Evolutionary conservation across 148 eudicot genomes (phyloP), one percentile per base, ranked within the genome.

Genomic region (Rhododendron williamsianum): DNA sequence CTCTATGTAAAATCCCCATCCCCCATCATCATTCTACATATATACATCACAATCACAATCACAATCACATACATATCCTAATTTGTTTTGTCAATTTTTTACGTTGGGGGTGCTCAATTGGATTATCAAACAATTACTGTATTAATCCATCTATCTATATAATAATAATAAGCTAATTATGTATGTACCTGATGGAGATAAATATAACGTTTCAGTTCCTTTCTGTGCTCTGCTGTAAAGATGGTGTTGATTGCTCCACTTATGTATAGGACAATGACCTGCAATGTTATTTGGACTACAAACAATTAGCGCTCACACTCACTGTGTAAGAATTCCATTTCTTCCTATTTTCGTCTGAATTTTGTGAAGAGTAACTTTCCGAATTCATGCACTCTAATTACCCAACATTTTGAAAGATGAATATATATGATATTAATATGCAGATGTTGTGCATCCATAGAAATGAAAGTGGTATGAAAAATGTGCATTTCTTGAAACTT

Each of bases 1-100:
- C 36, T 81, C 88, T 9, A 86, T 88, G 74, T 88, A 88, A 65
- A 88, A 84, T 80, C 90, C 90, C 90, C 90, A 88, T 81, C 90
- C 90, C 1, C 90, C 90, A 79, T 88, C 90, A 12, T 88, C 81
- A 36, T 88, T 88, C 90, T 88, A 11, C 46, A 19, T 19, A 41
- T 41, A 41, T 41, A 5, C 45, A 41, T 41, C 8, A 41, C 45
- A 41, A 41, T 41, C 43, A 41, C 43, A 41, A 41, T 41, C 7
- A 41, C 41, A 36, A 36, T 36, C 43, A 27, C 27, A 41, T 41
- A 6, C 45, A 0, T 5, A 48, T 48, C 51, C 51, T 1, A 10
- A 48, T 48, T 48, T 48, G 11, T 48, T 46, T 46, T 46, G 9
- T 9, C 9, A 46, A 8, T 8, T 49, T 49, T 49, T 49, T 49